Conservation (phyloP, 2,329 filamentous ascomycete genomes). For the Pseudogymnoascus sp. region DNA sequence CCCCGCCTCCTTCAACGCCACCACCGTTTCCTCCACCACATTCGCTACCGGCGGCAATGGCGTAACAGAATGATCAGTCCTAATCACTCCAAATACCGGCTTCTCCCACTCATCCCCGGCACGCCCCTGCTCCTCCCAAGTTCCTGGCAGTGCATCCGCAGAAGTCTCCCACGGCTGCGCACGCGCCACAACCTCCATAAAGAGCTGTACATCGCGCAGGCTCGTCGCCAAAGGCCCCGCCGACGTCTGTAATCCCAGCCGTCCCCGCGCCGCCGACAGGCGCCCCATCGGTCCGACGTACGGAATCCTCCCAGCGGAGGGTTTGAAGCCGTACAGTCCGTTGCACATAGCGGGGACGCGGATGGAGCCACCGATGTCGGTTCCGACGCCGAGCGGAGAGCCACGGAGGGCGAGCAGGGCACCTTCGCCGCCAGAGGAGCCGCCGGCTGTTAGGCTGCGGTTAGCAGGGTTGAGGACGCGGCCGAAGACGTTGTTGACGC, state of each 20-base stretch:
- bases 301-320: constrained; percentile 33
- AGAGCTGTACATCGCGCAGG: constrained; percentile 40
- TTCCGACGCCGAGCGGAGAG: constrained; percentile 50
- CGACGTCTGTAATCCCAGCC: constrained; percentile 39
- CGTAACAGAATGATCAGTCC: constrained; percentile 40
- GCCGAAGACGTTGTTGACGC: constrained; percentile 53
- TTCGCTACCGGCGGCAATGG: constrained; percentile 43
- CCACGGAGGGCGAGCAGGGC: constrained; percentile 47
- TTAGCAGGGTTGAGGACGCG: constrained; percentile 56
- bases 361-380: constrained; percentile 48
- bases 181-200: constrained; percentile 42
- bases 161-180: constrained; percentile 42
- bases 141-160: constrained; percentile 35
- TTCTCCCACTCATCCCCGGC: constrained; percentile 18
- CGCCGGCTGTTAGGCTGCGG: constrained; percentile 49
- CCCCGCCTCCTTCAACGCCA: constrained; percentile 33
- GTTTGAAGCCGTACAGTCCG: constrained; percentile 44
- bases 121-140: constrained; percentile 30
- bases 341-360: constrained; percentile 40
- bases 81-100: constrained; percentile 39
- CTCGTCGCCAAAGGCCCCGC: constrained; percentile 40
- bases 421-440: constrained; percentile 56
- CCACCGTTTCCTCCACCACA: constrained; percentile 38
- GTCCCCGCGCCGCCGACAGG: constrained; percentile 44
- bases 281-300: constrained; percentile 37